Evolutionary conservation across 2,329 filamentous ascomycete genomes (phyloP).

Genomic region (Pezicula radicicola): DNA sequence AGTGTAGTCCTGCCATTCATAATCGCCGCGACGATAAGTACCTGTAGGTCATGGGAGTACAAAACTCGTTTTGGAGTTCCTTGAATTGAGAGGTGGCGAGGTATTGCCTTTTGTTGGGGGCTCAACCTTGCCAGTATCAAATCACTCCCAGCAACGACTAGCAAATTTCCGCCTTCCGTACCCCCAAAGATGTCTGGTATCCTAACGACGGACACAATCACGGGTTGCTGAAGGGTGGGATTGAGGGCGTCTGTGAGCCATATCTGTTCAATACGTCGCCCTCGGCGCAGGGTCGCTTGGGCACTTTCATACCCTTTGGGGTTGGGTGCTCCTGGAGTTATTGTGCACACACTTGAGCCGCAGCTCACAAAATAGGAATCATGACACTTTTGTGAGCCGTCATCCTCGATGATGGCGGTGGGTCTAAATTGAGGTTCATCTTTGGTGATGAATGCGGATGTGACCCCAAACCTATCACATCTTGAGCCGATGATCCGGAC

Average conservation of each 20-base stretch:
- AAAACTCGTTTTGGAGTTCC: slow-evolving; percentile 41
- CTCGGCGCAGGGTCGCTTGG: not conserved
- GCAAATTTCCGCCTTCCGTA: slow-evolving; percentile 33
- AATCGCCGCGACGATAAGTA: slow-evolving; percentile 51
- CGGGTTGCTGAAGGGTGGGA: slow-evolving; percentile 40
- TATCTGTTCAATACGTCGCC: slow-evolving; percentile 32
- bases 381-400: not conserved
- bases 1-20: slow-evolving; percentile 43
- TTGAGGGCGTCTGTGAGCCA: slow-evolving; percentile 51
- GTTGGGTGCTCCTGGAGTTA: slow-evolving; percentile 6
- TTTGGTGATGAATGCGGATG: slow-evolving; percentile 19
- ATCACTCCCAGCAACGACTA: slow-evolving; percentile 47
- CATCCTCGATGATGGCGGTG: too few species aligned
- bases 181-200: slow-evolving; percentile 30
- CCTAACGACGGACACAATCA: slow-evolving; percentile 44
- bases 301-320: not conserved
- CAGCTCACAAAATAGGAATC: slow-evolving; percentile 43
- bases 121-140: slow-evolving; percentile 53
- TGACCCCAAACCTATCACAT: slow-evolving; percentile 22
- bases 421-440: slow-evolving; percentile 11
- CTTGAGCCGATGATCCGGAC: slow-evolving; percentile 9
- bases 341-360: slow-evolving; percentile 38
- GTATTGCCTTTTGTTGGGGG: slow-evolving; percentile 41
- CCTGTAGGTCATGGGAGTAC: slow-evolving; percentile 49
- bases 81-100: slow-evolving; percentile 43